Percentiles rank a stretch among this genome's conserved stretches.
These are phyloP conservation scores for Hanseniaspora lindneri DNA, from an alignment of 805 yeast genomes.

Conservation along the genomic window DNA sequence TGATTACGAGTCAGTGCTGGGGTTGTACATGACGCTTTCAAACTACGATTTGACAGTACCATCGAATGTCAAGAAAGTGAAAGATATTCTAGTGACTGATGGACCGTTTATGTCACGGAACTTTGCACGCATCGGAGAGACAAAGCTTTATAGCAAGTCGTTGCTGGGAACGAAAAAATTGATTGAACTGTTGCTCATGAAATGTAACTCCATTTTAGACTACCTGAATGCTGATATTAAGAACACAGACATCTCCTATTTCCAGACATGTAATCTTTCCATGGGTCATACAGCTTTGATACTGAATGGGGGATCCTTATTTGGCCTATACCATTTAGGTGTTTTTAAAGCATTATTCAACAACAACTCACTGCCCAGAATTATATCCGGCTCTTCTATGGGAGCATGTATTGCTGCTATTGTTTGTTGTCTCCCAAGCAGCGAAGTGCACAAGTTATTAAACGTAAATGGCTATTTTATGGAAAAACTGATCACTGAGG, in stretches of 20 bases:
- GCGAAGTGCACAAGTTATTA: conserved; percentile 43
- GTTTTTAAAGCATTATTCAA: conserved; percentile 74
- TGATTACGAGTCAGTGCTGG: conserved; percentile 72
- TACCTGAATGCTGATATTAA: conserved; percentile 37
- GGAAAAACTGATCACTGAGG: conserved; percentile 40
- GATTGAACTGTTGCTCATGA: conserved; percentile 56
- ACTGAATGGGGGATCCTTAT: conserved; percentile 87
- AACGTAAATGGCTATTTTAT: conserved; percentile 29
- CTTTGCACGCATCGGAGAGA: conserved; percentile 80
- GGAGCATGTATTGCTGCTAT: conserved; percentile 89
- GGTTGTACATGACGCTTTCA: conserved; percentile 50
- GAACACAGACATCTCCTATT: conserved; percentile 54
- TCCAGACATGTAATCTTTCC: conserved; percentile 75
- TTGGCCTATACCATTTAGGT: conserved; percentile 89
- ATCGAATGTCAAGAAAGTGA: conserved; percentile 45
- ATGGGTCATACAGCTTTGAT: conserved; percentile 84
- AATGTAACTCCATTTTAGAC: conserved; percentile 60
- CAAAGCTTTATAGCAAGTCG: conserved; percentile 64
- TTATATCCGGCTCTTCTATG: conserved; percentile 82
- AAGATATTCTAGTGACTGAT: conserved; percentile 57
- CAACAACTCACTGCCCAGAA: conserved; percentile 66
- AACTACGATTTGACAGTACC: conserved; percentile 35
- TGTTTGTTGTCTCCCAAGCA: conserved; percentile 60
- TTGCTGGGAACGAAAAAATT: conserved; percentile 79
- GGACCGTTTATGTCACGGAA: conserved; percentile 64